Conservation (phyloP, 805 yeast genomes). For the Suhomyces pyralidae region DNA sequence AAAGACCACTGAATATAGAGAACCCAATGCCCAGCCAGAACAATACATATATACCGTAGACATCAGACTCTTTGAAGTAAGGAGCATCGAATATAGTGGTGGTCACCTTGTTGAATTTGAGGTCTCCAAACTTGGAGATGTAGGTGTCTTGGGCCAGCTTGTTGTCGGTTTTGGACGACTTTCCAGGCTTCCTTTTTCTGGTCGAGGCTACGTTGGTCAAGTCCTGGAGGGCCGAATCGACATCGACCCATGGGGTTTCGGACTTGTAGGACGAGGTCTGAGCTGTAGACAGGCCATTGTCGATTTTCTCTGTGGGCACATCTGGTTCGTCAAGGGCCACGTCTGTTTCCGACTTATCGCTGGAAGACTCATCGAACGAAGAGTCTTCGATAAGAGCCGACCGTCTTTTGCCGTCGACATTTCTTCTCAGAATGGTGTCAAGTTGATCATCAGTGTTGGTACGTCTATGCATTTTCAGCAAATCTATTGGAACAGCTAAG, state of each 20-base stretch:
- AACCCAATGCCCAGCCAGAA: constrained; percentile 70
- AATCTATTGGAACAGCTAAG: no score
- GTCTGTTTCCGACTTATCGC: background rate
- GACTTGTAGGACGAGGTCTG: background rate
- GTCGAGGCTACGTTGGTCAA: background rate
- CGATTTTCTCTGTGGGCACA: background rate
- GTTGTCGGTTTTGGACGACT: background rate
- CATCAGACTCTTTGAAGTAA: constrained; percentile 44
- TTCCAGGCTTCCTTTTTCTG: background rate
- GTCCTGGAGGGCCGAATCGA: background rate
- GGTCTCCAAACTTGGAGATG: constrained; percentile 55
- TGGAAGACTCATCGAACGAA: constrained; percentile 2
- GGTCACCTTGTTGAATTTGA: constrained; percentile 39
- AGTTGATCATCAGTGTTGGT: constrained; percentile 6
- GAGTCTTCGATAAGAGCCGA: constrained; percentile 7
- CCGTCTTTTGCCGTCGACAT: constrained; percentile 4
- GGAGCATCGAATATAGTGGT: constrained; percentile 55
- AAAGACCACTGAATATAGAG: constrained; percentile 49
- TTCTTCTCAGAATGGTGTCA: constrained; percentile 3
- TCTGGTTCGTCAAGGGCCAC: background rate
- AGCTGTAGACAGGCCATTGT: background rate
- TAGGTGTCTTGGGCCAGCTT: constrained; percentile 15
- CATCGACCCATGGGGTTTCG: background rate
- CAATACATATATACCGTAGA: constrained; percentile 78
- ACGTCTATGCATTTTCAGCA: constrained; percentile 1